phyloP scores from a whole-genome alignment of 306 rosid species.

The Quercus robur region DNA sequence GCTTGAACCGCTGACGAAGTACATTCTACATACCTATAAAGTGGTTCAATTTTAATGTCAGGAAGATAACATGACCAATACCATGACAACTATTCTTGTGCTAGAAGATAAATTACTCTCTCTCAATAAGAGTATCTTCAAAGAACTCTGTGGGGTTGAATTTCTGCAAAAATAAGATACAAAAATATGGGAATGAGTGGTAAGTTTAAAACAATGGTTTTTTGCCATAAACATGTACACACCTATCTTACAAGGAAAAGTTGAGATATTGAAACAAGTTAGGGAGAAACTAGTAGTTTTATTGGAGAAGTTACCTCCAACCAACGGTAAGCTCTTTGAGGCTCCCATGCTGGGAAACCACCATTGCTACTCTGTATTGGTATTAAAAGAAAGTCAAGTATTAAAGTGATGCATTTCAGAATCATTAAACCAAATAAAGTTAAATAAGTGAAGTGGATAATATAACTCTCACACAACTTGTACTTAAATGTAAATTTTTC shows the following conservation, averaged over 20 bases:
- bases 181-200: background rate
- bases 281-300: no score
- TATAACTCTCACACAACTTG: background rate
- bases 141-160: constrained; percentile 62
- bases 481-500: background rate
- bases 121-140: constrained; percentile 49
- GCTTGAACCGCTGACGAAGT: constrained; percentile 57
- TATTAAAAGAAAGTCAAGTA: background rate
- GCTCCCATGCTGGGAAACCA: constrained; percentile 69
- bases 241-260: background rate
- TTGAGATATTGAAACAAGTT: no score
- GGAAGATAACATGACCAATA: background rate
- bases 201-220: background rate
- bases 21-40: constrained; percentile 56
- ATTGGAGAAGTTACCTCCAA: constrained; percentile 3
- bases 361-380: constrained; percentile 45
- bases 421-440: background rate
- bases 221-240: background rate
- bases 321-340: constrained; percentile 42
- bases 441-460: background rate
- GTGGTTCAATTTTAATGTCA: background rate
- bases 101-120: constrained; percentile 38
- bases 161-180: constrained; percentile 28
- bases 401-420: background rate
- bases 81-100: background rate